Conservation (phyloP, 129 eudicot species). For the Pulicaria dysenterica region DNA sequence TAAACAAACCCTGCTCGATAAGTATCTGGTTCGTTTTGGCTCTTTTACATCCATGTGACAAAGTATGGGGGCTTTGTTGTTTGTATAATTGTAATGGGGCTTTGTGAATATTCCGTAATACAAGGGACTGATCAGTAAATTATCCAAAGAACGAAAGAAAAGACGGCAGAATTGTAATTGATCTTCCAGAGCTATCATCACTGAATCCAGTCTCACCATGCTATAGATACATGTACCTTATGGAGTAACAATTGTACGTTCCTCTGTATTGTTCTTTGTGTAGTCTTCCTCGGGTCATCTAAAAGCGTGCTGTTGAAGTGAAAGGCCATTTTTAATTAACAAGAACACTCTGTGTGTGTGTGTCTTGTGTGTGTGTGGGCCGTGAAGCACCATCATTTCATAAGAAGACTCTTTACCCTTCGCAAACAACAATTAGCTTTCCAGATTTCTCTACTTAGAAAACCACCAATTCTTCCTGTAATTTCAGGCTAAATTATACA, state of each 20-base stretch:
- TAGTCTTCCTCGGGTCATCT: neutral
- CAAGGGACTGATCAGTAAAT: neutral
- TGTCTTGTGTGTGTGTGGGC: conserved; percentile 16
- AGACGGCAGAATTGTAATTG: conserved; percentile 31
- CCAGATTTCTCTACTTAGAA: conserved; percentile 32
- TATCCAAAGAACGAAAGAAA: conserved; percentile 4
- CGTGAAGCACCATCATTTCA: conserved; percentile 27
- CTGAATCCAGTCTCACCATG: neutral
- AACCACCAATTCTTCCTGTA: neutral
- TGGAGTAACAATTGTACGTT: conserved; percentile 7
- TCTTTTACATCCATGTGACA: no score
- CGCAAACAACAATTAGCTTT: conserved; percentile 18
- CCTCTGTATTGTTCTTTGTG: neutral
- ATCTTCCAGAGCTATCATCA: conserved; percentile 18
- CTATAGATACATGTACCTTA: neutral
- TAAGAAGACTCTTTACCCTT: conserved; percentile 28
- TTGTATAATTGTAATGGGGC: conserved; percentile 1
- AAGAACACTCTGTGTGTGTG: conserved; percentile 11
- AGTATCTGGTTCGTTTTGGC: no score
- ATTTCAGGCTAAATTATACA: conserved; percentile 8
- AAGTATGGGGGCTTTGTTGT: no score
- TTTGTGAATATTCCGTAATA: neutral
- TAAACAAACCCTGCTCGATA: no score
- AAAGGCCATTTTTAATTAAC: conserved; percentile 28
- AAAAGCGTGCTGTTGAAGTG: conserved; percentile 63